Evolutionary conservation across 306 rosid genomes (phyloP).

Genomic region (Parietaria judaica): DNA sequence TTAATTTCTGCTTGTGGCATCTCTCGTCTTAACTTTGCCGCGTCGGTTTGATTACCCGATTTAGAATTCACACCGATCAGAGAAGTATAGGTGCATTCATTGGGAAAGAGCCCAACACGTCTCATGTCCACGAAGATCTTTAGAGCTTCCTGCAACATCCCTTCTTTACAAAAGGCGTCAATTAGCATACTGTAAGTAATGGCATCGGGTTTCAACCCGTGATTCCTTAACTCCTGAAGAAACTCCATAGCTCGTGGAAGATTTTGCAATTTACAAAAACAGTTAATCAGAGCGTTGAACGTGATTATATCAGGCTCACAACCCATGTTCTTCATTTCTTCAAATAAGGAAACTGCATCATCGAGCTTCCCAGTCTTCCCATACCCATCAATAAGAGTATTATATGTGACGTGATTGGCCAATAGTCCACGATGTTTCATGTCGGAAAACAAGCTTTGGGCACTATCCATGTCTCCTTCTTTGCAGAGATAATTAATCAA

Average conservation of each 20-base stretch:
- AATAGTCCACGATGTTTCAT: conserved; percentile 52
- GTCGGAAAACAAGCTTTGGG: conserved; percentile 53
- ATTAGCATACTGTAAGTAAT: conserved; percentile 82
- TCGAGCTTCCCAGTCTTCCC: conserved; percentile 64
- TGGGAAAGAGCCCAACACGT: conserved; percentile 67
- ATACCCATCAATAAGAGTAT: conserved; percentile 85
- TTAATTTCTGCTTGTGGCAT: conserved; percentile 58
- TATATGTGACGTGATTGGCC: conserved; percentile 74
- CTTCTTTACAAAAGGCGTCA: conserved; percentile 90
- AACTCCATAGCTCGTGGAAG: conserved; percentile 60
- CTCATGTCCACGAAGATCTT: conserved; percentile 80
- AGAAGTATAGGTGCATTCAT: conserved; percentile 80
- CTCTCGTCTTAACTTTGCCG: conserved; percentile 57
- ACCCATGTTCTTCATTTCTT: conserved; percentile 62
- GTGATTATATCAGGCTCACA: conserved; percentile 68
- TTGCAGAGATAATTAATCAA: conserved; percentile 58
- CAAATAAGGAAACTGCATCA: conserved; percentile 37
- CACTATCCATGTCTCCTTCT: conserved; percentile 62
- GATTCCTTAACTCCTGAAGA: conserved; percentile 60
- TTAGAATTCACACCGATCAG: conserved; percentile 87
- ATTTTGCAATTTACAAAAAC: conserved; percentile 66
- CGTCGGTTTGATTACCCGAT: conserved; percentile 56
- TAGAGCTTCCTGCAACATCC: conserved; percentile 69
- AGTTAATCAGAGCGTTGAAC: conserved; percentile 66
- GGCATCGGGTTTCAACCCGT: conserved; percentile 61